These are phyloP conservation scores for Juncus inflexus DNA, from an alignment of 176 grass and related monocot genomes.

Conservation along the genomic window DNA sequence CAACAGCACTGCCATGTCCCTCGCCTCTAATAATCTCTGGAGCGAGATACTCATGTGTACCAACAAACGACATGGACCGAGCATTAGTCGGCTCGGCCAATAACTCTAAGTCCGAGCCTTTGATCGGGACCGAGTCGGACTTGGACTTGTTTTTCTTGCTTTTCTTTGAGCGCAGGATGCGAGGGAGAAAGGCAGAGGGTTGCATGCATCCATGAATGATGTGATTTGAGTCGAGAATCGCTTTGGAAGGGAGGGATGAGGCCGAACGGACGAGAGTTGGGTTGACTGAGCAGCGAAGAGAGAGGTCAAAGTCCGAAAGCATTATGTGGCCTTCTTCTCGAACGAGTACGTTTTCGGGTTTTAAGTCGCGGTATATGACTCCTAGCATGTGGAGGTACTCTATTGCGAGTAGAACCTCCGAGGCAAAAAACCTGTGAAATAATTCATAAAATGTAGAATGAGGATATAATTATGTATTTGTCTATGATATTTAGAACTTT, in stretches of 20 bases:
- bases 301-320: constrained; percentile 94
- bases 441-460: neutral
- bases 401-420: constrained; percentile 73
- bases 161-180: constrained; percentile 43
- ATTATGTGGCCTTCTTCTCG: constrained; percentile 85
- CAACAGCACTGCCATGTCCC: constrained; percentile 85
- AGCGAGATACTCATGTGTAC: constrained; percentile 86
- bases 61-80: constrained; percentile 86
- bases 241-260: constrained; percentile 35
- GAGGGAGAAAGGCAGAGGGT: constrained; percentile 52
- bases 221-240: constrained; percentile 27
- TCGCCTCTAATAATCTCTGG: constrained; percentile 88
- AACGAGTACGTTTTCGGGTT: constrained; percentile 82
- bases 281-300: constrained; percentile 73
- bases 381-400: constrained; percentile 97
- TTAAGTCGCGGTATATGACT: constrained; percentile 78
- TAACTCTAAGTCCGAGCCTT: constrained; percentile 51
- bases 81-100: constrained; percentile 70
- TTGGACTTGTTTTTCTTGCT: constrained; percentile 25
- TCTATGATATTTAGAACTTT: too few species aligned
- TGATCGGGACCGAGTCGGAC: constrained; percentile 7
- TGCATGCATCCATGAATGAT: constrained; percentile 52
- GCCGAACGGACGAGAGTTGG: constrained; percentile 65
- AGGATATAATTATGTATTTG: too few species aligned
- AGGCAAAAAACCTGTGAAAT: constrained; percentile 61